Conservation (phyloP, 1,284 basidiomycete species). For the Mrakiaceae sp. region DNA sequence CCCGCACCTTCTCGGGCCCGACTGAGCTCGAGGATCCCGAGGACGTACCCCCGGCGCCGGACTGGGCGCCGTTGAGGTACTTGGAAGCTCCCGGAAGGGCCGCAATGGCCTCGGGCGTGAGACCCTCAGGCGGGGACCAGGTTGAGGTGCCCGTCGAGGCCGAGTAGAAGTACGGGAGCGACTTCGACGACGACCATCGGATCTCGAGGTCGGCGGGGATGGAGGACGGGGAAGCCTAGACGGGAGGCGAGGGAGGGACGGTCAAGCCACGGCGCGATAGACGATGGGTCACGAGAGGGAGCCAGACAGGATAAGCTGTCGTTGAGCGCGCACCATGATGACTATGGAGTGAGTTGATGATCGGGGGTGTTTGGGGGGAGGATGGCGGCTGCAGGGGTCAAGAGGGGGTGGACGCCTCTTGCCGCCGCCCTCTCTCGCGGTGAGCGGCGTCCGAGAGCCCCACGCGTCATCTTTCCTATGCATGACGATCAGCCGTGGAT, state of each 20-base stretch:
- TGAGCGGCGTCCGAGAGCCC: too few relatives aligned
- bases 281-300: too few relatives aligned
- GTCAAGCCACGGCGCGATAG: background rate
- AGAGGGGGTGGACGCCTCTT: background rate
- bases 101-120: constrained; percentile 52
- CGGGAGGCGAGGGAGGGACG: background rate
- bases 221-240: background rate
- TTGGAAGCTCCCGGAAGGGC: constrained; percentile 57
- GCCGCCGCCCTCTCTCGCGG: too few relatives aligned
- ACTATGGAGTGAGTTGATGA: background rate
- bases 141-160: constrained; percentile 53
- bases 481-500: too few relatives aligned
- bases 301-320: too few relatives aligned
- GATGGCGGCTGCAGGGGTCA: background rate
- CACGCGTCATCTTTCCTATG: too few relatives aligned
- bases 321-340: too few relatives aligned
- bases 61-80: constrained; percentile 34
- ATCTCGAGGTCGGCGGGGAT: constrained; percentile 52
- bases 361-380: background rate
- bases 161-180: constrained; percentile 85
- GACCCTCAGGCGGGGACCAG: constrained; percentile 67
- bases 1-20: constrained; percentile 58
- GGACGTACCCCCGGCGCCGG: constrained; percentile 19
- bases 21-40: constrained; percentile 3
- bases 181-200: constrained; percentile 66